Base-by-base conservation (phyloP, 371 early-diverging fungal genomes). In the Hamiltosporidium magnivora region DNA sequence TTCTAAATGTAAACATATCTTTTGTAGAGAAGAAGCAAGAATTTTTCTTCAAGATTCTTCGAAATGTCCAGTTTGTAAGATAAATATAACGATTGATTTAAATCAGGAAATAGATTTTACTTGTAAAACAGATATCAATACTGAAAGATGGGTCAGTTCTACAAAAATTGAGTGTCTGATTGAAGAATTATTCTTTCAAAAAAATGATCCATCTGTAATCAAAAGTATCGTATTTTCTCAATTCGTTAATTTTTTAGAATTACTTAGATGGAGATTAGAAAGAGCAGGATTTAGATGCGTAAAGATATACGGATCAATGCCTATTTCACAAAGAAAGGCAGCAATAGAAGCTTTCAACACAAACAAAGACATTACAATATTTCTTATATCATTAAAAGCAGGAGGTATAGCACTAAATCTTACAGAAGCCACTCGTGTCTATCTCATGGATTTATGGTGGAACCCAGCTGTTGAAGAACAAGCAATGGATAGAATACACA, bases 391-490 rank as follows among this genome's bases (percentile, higher is more conserved):
- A 70, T 80, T 92, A 44, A 86, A 87, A 68, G 94, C 93, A n/a
- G 95, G 93, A 41, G 93, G 94, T 58, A 89, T 93, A 3, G 95
- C 93, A 0, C 80, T 94, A 52, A 94, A 94, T 74, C 79, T 94
- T 58, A 92, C 91, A 0, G 92, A 91, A 70, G 95, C 95, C 0
- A 88, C 87, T 70, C 84, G 87, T 25, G 92, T 93, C 1, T 92
- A 91, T 75, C 83, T 90, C 54, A 75, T 86, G 69, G 86, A 90
- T 78, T 86, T 87, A 38, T 90, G 93, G 92, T 94, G 92, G 92
- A 93, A 94, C 75, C 91, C 91, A 1, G 86, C 86, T 0, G 85
- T 88, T 36, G 89, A 90, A 70, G 78, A 85, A 6, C 89, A 89
- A 76, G 90, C 90, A 12, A 88, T 90, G 69, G 92, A 91, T 73